Percentiles rank a stretch among this genome's conserved stretches.
These are phyloP conservation scores for Excoecaria agallocha DNA, from an alignment of 345 rosid species.

Conservation along the genomic window DNA sequence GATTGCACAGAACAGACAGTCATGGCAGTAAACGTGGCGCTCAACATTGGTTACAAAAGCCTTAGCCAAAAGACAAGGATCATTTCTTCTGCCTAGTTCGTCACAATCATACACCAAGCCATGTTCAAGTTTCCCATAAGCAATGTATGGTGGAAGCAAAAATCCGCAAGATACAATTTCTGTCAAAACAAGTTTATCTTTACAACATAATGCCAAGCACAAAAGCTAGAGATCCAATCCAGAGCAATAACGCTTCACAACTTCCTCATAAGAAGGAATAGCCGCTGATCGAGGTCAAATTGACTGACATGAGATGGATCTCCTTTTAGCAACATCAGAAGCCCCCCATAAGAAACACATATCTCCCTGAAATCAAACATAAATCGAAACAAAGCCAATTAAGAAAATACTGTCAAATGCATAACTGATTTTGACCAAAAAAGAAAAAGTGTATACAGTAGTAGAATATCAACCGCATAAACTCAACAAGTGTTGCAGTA, in stretches of 20 bases:
- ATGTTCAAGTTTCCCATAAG: background rate
- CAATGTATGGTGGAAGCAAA: background rate
- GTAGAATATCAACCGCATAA: background rate
- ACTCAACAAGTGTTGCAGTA: background rate
- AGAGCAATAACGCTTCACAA: slow-evolving; percentile 25
- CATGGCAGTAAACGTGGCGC: background rate
- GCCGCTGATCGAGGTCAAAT: slow-evolving; percentile 78
- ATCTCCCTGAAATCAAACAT: slow-evolving; percentile 52
- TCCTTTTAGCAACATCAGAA: slow-evolving; percentile 75
- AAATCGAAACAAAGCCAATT: background rate
- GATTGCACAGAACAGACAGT: background rate
- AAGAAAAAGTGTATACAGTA: background rate
- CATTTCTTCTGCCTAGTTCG: background rate
- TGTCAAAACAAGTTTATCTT: background rate
- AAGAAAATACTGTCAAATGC: too few relatives aligned
- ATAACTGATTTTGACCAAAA: background rate
- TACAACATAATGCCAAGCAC: background rate
- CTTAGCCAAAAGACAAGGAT: background rate
- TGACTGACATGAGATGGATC: slow-evolving; percentile 64
- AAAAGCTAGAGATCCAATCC: background rate
- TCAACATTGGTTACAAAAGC: background rate
- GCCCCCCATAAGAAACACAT: slow-evolving; percentile 79
- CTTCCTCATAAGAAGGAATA: slow-evolving; percentile 77
- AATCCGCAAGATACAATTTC: background rate
- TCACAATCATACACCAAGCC: background rate